Evolutionary conservation across 2,329 filamentous ascomycete genomes (phyloP).

Genomic region (Ceratocystis alfenasii): DNA sequence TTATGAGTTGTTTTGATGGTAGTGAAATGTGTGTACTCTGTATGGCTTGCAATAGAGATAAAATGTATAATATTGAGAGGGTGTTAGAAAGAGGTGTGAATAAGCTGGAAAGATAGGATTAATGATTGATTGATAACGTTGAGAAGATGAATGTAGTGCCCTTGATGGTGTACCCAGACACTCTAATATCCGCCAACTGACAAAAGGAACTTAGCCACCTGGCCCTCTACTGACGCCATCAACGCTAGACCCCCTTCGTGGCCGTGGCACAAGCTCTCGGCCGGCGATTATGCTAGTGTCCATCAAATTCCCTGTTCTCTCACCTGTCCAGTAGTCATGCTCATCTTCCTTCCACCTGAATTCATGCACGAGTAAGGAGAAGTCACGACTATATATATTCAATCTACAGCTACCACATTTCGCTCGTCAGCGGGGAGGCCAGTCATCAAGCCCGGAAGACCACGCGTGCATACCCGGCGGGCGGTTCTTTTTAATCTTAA

Average conservation of each 20-base stretch:
- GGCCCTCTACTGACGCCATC: not conserved
- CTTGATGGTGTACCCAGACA: not conserved
- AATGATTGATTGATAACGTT: too few species aligned
- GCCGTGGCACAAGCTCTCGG: conserved; percentile 1
- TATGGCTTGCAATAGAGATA: too few species aligned
- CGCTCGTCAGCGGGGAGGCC: not conserved
- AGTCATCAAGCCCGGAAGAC: not conserved
- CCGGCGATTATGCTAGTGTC: not conserved
- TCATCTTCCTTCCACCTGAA: conserved; percentile 7
- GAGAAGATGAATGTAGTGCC: not conserved
- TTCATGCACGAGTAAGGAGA: conserved; percentile 9
- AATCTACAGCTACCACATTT: not conserved
- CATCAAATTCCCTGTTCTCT: not conserved
- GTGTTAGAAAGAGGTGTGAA: too few species aligned
- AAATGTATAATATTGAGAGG: too few species aligned
- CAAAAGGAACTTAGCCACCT: not conserved
- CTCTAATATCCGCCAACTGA: too few species aligned
- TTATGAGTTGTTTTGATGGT: too few species aligned
- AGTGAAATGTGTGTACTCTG: too few species aligned
- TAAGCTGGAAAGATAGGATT: too few species aligned
- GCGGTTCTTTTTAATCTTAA: not conserved
- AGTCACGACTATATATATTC: not conserved
- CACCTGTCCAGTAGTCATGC: conserved; percentile 2
- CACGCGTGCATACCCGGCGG: not conserved
- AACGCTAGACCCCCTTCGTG: not conserved